A percentile compares a stretch with the other conserved stretches of the same genome.
These are phyloP conservation scores for Cladophialophora bantiana DNA, from an alignment of 2,329 filamentous ascomycete genomes.

Conservation along the genomic window DNA sequence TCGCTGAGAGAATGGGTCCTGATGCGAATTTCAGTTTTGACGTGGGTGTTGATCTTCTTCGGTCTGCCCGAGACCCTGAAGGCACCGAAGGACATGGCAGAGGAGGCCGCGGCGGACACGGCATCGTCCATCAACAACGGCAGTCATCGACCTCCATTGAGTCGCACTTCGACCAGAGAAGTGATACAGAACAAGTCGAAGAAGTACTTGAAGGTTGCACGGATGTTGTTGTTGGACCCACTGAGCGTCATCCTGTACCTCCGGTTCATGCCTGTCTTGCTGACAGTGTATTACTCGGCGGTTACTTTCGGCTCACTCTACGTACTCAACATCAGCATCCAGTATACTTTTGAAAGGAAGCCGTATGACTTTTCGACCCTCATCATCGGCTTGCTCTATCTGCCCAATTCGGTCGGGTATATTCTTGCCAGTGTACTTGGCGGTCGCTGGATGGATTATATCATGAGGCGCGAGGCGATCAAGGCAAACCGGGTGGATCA, in stretches of 20 bases:
- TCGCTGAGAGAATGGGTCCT: conserved; percentile 15
- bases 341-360: conserved; percentile 68
- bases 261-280: conserved; percentile 73
- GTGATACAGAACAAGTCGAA: conserved; percentile 66
- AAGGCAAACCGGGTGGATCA: conserved; percentile 73
- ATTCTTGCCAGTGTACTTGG: conserved; percentile 71
- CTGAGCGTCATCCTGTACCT: conserved; percentile 74
- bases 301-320: conserved; percentile 79
- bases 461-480: conserved; percentile 79
- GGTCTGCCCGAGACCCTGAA: conserved; percentile 54
- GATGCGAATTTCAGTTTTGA: conserved; percentile 40
- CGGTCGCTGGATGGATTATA: conserved; percentile 78
- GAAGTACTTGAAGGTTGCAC: conserved; percentile 60
- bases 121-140: conserved; percentile 24
- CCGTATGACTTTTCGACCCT: conserved; percentile 75
- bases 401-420: conserved; percentile 78
- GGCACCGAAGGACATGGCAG: conserved; percentile 43
- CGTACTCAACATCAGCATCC: conserved; percentile 77
- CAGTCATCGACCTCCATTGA: conserved; percentile 45
- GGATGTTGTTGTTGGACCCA: conserved; percentile 73
- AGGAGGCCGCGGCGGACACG: conserved; percentile 42
- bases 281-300: conserved; percentile 76
- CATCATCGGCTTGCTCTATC: conserved; percentile 76
- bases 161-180: conserved; percentile 66
- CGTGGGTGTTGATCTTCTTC: conserved; percentile 51